Evolutionary conservation across 2,329 filamentous ascomycete genomes (phyloP).

Genomic region (Hypomyces rosellus): DNA sequence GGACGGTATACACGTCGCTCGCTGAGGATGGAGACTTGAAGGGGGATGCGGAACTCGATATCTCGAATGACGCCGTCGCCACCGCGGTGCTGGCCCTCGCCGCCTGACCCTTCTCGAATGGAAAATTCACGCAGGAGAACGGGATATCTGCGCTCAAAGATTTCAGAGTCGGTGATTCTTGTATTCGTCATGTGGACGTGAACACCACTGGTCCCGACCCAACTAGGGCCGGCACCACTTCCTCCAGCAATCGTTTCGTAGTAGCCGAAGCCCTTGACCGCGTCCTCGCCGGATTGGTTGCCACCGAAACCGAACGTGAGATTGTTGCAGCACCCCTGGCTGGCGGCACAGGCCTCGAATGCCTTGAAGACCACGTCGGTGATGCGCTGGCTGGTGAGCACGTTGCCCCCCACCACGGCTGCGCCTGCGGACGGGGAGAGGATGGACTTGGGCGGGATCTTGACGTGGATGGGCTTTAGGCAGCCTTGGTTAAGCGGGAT

Average conservation of each 20-base stretch:
- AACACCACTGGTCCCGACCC: slow-evolving; percentile 38
- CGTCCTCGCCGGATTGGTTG: slow-evolving; percentile 31
- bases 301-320: slow-evolving; percentile 71
- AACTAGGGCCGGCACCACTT: slow-evolving; percentile 59
- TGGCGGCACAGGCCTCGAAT: slow-evolving; percentile 72
- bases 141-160: slow-evolving; percentile 53
- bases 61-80: slow-evolving; percentile 71
- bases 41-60: slow-evolving; percentile 71
- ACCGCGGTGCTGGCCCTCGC: slow-evolving; percentile 58
- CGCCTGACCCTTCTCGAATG: slow-evolving; percentile 56
- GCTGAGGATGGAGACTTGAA: slow-evolving; percentile 71
- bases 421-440: slow-evolving; percentile 70
- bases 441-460: slow-evolving; percentile 66
- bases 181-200: slow-evolving; percentile 67
- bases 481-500: slow-evolving; percentile 83
- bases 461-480: slow-evolving; percentile 66
- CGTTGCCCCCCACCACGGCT: slow-evolving; percentile 77
- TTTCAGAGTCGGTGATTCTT: slow-evolving; percentile 55
- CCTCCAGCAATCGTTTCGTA: slow-evolving; percentile 61
- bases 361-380: slow-evolving; percentile 53
- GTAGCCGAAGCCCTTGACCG: slow-evolving; percentile 38
- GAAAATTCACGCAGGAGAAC: slow-evolving; percentile 67
- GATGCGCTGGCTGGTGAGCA: slow-evolving; percentile 43
- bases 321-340: slow-evolving; percentile 77
- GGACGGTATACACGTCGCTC: slow-evolving; percentile 70